Conservation (phyloP, 2,329 filamentous ascomycete genomes). For the Pyrenophora seminiperda region DNA sequence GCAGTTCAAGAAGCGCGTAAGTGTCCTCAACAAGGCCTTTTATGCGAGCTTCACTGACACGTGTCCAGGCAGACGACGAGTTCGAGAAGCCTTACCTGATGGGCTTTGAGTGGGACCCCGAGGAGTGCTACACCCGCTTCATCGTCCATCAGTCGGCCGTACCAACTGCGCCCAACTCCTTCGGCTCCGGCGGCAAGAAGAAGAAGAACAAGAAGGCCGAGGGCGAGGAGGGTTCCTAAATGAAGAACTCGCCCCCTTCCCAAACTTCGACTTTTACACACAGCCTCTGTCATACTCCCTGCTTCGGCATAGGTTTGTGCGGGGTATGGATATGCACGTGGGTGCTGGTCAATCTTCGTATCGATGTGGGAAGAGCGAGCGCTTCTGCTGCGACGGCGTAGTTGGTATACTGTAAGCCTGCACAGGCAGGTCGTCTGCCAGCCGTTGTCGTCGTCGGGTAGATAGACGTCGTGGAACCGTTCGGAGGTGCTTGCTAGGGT, state of each 20-base stretch:
- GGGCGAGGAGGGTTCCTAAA: slow-evolving; percentile 34
- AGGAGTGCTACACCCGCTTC: slow-evolving; percentile 86
- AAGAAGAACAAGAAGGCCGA: slow-evolving; percentile 49
- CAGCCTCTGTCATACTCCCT: slow-evolving; percentile 27
- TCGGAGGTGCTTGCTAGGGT: slow-evolving; percentile 27
- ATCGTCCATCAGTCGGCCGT: slow-evolving; percentile 84
- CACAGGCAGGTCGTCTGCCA: slow-evolving; percentile 19
- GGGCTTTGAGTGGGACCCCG: slow-evolving; percentile 95
- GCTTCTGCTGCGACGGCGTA: slow-evolving; percentile 28
- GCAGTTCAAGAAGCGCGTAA: slow-evolving; percentile 93
- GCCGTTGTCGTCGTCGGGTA: slow-evolving; percentile 20
- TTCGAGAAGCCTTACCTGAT: slow-evolving; percentile 84
- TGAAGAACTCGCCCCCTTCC: slow-evolving; percentile 48
- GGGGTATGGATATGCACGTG: slow-evolving; percentile 30
- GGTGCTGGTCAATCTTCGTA: slow-evolving; percentile 35
- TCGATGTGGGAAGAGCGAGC: slow-evolving; percentile 45
- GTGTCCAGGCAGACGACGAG: slow-evolving; percentile 76
- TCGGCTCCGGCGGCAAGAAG: slow-evolving; percentile 51
- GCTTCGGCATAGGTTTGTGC: slow-evolving; percentile 30
- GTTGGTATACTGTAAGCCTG: slow-evolving; percentile 20
- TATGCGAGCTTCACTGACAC: slow-evolving; percentile 24
- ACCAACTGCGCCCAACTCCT: slow-evolving; percentile 41
- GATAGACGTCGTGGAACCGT: slow-evolving; percentile 27
- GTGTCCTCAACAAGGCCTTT: slow-evolving; percentile 33
- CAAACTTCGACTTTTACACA: slow-evolving; percentile 40